Evolutionary conservation across 345 rosid species (phyloP).

Genomic region (Eucalyptus polybractea): DNA sequence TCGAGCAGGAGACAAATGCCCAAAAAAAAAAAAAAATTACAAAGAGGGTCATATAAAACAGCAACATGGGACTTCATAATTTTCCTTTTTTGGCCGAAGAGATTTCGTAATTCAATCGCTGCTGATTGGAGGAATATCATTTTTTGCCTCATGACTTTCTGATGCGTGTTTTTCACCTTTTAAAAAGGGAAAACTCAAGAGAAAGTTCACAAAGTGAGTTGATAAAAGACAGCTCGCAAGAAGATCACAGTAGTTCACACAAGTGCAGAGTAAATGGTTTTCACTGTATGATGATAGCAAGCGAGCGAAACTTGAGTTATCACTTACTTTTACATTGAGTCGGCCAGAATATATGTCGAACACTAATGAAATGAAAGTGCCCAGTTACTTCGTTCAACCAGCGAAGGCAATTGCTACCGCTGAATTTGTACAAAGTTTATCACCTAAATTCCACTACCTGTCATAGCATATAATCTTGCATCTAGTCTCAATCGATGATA

Average conservation of each 20-base stretch:
- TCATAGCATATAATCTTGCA: background rate
- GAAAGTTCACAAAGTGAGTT: background rate
- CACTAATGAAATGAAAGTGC: background rate
- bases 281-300: background rate
- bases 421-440: background rate
- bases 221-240: background rate
- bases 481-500: background rate
- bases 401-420: background rate
- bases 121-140: conserved; percentile 26
- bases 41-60: background rate
- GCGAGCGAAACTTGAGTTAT: no score
- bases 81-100: no score
- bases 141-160: background rate
- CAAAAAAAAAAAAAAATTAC: background rate
- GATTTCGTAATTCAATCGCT: background rate
- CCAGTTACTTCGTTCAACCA: background rate
- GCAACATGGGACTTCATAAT: background rate
- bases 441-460: background rate
- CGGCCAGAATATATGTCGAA: background rate
- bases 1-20: conserved; percentile 1
- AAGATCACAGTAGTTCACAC: background rate
- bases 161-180: background rate
- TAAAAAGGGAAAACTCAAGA: background rate
- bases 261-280: background rate
- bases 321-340: background rate